Conservation (phyloP, 2,329 filamentous ascomycete genomes). For the Stagonosporopsis chrysanthemi region DNA sequence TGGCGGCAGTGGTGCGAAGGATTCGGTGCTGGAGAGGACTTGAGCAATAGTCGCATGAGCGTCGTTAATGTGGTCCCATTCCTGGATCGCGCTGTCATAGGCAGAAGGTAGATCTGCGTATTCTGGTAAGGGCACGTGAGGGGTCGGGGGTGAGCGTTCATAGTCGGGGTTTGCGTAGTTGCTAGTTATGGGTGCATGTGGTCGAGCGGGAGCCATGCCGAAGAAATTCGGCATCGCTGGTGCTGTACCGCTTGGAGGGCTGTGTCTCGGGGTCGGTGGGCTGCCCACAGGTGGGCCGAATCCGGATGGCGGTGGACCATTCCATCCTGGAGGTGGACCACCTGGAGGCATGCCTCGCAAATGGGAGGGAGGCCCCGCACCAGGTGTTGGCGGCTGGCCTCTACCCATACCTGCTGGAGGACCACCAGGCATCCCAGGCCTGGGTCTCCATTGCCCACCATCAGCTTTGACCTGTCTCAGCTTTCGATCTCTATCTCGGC, state of each 20-base stretch:
- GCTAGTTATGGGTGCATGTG: slow-evolving; percentile 53
- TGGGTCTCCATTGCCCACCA: slow-evolving; percentile 64
- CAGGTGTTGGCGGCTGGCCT: slow-evolving; percentile 30
- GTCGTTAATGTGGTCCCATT: slow-evolving; percentile 78
- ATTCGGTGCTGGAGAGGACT: slow-evolving; percentile 67
- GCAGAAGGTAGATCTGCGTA: slow-evolving; percentile 66
- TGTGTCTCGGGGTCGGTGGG: slow-evolving; percentile 22
- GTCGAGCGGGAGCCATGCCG: slow-evolving; percentile 56
- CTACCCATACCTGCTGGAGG: slow-evolving; percentile 39
- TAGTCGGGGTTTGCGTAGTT: slow-evolving; percentile 48
- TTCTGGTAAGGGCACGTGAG: slow-evolving; percentile 27
- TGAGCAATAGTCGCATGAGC: slow-evolving; percentile 73
- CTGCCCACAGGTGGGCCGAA: slow-evolving; percentile 22
- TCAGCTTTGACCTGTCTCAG: slow-evolving; percentile 68
- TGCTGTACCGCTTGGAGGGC: slow-evolving; percentile 25
- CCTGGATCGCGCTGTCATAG: slow-evolving; percentile 72
- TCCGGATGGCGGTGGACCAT: slow-evolving; percentile 27
- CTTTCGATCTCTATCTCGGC: slow-evolving; percentile 80
- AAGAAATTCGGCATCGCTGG: slow-evolving; percentile 58
- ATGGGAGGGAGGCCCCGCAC: slow-evolving; percentile 35
- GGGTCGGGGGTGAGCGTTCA: slow-evolving; percentile 26
- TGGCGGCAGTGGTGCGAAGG: slow-evolving; percentile 76
- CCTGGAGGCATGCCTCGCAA: too few species aligned
- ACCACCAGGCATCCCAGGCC: slow-evolving; percentile 56
- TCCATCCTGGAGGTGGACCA: slow-evolving; percentile 31